A percentile compares a stretch with the other conserved stretches of the same genome.
Evolutionary conservation across 495 filamentous ascomycete species (phyloP).

Genomic region (Trichoderma gamsii): DNA sequence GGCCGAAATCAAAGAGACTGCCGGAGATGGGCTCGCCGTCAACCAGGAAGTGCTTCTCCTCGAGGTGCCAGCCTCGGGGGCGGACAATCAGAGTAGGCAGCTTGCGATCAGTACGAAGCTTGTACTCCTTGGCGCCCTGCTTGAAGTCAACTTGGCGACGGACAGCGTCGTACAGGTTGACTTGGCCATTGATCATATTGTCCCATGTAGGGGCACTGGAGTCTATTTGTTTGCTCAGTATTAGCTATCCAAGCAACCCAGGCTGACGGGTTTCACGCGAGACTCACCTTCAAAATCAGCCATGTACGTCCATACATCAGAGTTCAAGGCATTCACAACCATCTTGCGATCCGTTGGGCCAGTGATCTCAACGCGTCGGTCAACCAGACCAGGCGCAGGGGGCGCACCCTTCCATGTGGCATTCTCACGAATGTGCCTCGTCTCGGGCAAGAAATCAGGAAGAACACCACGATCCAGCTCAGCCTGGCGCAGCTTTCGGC

Average conservation of each 20-base stretch:
- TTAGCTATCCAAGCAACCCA: neutral
- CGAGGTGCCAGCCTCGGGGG: slow-evolving; percentile 88
- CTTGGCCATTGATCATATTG: slow-evolving; percentile 98
- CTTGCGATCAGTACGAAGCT: slow-evolving; percentile 78
- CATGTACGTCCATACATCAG: slow-evolving; percentile 99
- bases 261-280: neutral
- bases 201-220: slow-evolving; percentile 98
- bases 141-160: slow-evolving; percentile 95
- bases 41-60: slow-evolving; percentile 97
- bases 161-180: slow-evolving; percentile 97
- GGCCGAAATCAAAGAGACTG: slow-evolving; percentile 91
- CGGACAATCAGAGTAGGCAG: slow-evolving; percentile 82
- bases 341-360: slow-evolving; percentile 98
- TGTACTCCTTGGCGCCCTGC: slow-evolving; percentile 91
- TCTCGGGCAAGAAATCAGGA: slow-evolving; percentile 96
- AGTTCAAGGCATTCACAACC: slow-evolving; percentile 97
- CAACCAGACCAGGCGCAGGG: slow-evolving; percentile 87
- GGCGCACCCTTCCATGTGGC: slow-evolving; percentile 90
- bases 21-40: slow-evolving; percentile 94
- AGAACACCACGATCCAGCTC: slow-evolving; percentile 88
- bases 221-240: slow-evolving; percentile 45
- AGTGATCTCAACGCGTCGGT: slow-evolving; percentile 97
- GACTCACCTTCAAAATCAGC: slow-evolving; percentile 88
- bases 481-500: slow-evolving; percentile 79
- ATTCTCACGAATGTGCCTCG: slow-evolving; percentile 90